phyloP scores from a whole-genome alignment of 1,139 yeast species.

The Lodderomyces orthopsilosis region DNA sequence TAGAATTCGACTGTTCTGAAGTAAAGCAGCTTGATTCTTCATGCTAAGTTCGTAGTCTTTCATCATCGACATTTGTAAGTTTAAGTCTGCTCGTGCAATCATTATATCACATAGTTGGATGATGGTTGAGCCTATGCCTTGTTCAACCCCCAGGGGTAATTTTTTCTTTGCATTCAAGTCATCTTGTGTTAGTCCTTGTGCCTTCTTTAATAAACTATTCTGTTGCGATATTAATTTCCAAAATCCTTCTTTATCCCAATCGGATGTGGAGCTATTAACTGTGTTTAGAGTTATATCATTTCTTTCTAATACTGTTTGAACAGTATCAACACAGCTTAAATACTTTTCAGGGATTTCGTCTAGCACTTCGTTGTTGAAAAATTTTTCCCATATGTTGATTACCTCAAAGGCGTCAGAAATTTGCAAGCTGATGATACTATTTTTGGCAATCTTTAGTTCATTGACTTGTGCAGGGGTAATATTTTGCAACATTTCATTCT shows the following conservation, averaged over 20 bases:
- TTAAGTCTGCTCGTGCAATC: conserved; percentile 53
- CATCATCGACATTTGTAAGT: conserved; percentile 45
- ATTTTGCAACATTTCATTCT: conserved; percentile 26
- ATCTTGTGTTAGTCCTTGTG: conserved; percentile 32
- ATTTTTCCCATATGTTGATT: conserved; percentile 25
- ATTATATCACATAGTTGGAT: conserved; percentile 42
- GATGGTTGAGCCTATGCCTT: conserved; percentile 35
- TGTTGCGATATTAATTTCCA: conserved; percentile 45
- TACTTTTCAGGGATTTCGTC: conserved; percentile 33
- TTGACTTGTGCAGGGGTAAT: conserved; percentile 22
- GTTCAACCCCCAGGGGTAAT: conserved; percentile 18
- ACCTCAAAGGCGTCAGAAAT: conserved; percentile 17
- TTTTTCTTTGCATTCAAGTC: conserved; percentile 18
- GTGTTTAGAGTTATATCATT: conserved; percentile 20
- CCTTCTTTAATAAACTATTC: conserved; percentile 34
- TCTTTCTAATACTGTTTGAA: conserved; percentile 43
- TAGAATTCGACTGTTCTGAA: conserved; percentile 39
- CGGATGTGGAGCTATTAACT: conserved; percentile 10
- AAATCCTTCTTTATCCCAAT: conserved; percentile 17
- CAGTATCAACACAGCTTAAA: conserved; percentile 42
- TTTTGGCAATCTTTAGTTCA: conserved; percentile 24
- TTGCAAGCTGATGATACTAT: conserved; percentile 23
- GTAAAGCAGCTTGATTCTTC: conserved; percentile 27
- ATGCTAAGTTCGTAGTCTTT: conserved; percentile 26
- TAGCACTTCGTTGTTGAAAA: conserved; percentile 10